Percentiles rank a stretch among this genome's conserved stretches.
Conservation (phyloP, 2,329 filamentous ascomycete species). For the Ophiostoma angusticollis region DNA sequence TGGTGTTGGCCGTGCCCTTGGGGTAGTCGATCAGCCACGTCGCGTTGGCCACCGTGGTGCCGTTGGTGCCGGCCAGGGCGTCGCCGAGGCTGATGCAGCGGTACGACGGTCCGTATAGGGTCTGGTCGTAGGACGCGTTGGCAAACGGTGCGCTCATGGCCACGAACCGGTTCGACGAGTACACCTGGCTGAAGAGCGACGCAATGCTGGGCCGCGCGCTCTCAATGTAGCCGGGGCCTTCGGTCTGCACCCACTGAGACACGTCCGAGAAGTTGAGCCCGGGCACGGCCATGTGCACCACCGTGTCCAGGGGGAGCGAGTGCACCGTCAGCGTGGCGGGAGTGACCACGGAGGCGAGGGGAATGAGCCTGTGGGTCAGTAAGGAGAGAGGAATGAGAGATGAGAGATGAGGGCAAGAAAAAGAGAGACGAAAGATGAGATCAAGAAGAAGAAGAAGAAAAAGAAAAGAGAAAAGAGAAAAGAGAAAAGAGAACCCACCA, state of each 20-base stretch:
- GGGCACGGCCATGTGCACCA: neutral
- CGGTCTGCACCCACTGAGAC: neutral
- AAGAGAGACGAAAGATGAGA: too few relatives aligned
- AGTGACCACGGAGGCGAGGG: slow-evolving; percentile 7
- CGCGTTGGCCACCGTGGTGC: neutral
- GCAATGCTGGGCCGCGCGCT: neutral
- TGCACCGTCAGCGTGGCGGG: slow-evolving; percentile 7
- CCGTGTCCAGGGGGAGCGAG: neutral
- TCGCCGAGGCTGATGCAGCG: slow-evolving; percentile 7
- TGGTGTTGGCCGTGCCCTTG: neutral
- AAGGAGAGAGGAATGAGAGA: too few relatives aligned
- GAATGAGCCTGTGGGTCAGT: neutral
- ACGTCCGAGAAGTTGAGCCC: slow-evolving; percentile 3
- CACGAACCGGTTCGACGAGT: slow-evolving; percentile 4
- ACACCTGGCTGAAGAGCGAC: slow-evolving; percentile 6
- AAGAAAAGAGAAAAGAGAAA: neutral
- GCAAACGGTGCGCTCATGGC: neutral
- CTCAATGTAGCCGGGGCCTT: neutral
- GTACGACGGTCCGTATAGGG: slow-evolving; percentile 9
- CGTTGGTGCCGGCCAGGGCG: neutral
- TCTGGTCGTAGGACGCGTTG: slow-evolving; percentile 9
- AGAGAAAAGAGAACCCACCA: slow-evolving; percentile 1
- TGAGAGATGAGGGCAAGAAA: too few relatives aligned
- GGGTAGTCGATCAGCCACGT: slow-evolving; percentile 5
- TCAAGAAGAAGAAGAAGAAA: neutral